Percentiles rank a stretch among this genome's conserved stretches.
Evolutionary conservation across 345 rosid species (phyloP).

Genomic region (Triadica sebifera): DNA sequence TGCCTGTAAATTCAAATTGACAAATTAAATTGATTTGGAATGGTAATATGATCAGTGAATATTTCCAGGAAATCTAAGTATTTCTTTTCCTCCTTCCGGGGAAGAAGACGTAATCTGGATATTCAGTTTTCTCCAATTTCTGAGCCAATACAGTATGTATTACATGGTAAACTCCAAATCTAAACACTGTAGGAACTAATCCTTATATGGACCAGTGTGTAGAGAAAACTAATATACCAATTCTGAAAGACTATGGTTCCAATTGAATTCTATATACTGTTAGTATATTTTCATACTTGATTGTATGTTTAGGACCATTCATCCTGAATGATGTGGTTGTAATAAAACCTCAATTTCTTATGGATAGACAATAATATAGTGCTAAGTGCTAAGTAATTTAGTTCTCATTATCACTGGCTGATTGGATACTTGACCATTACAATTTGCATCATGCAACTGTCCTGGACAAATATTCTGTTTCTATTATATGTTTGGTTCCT

Average conservation of each 20-base stretch:
- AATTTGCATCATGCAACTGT: not conserved
- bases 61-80: too few species aligned
- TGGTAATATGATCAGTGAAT: not conserved
- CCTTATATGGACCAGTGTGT: not conserved
- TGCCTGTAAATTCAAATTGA: not conserved
- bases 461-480: not conserved
- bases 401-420: slow-evolving; percentile 10
- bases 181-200: not conserved
- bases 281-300: not conserved
- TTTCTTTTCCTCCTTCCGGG: too few species aligned
- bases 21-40: not conserved
- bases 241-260: slow-evolving; percentile 4
- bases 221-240: not conserved
- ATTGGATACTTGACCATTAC: not conserved
- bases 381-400: not conserved
- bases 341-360: not conserved
- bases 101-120: too few species aligned
- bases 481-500: not conserved
- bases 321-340: slow-evolving; percentile 3
- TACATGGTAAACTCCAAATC: too few species aligned
- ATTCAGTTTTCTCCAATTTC: too few species aligned
- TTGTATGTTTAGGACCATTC: not conserved
- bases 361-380: not conserved
- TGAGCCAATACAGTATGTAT: too few species aligned
- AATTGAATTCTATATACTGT: not conserved